These are phyloP conservation scores for Cyathus striatus DNA, from an alignment of 768 basidiomycete species.

Conservation along the genomic window DNA sequence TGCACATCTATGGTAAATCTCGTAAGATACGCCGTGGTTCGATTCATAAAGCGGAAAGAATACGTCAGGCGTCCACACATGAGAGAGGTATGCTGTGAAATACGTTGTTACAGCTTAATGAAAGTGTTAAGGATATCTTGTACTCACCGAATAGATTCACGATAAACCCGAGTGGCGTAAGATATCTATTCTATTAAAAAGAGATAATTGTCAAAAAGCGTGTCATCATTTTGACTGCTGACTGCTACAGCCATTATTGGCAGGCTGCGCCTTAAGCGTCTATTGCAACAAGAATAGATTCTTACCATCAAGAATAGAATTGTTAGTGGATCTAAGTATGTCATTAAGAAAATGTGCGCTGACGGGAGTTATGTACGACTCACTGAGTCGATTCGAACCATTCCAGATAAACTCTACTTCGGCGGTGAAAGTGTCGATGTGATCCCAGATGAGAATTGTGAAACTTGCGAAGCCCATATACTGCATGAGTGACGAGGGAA, in stretches of 20 bases:
- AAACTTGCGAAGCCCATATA: slow-evolving; percentile 48
- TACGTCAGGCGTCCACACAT: slow-evolving; percentile 34
- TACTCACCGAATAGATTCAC: slow-evolving; percentile 45
- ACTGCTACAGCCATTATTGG: too few species aligned
- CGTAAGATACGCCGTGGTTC: neutral
- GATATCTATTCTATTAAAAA: slow-evolving; percentile 49
- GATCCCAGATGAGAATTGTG: slow-evolving; percentile 50
- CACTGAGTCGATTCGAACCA: slow-evolving; percentile 39
- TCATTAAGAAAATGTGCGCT: too few species aligned
- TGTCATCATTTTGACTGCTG: neutral
- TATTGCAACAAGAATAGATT: too few species aligned
- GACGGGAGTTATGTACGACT: too few species aligned
- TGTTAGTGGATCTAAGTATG: too few species aligned
- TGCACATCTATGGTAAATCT: slow-evolving; percentile 26
- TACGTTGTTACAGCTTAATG: neutral
- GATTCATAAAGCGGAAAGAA: slow-evolving; percentile 4
- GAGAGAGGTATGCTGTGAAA: slow-evolving; percentile 35
- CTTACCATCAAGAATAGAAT: too few species aligned
- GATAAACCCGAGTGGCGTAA: slow-evolving; percentile 59
- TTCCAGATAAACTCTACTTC: slow-evolving; percentile 55
- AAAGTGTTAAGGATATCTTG: neutral
- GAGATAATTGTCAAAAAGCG: neutral
- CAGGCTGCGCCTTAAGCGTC: too few species aligned
- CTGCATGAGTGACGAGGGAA: slow-evolving; percentile 27
- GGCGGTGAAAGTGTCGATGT: slow-evolving; percentile 44